A percentile compares a stretch with the other conserved stretches of the same genome.
phyloP scores from a whole-genome alignment of 495 filamentous ascomycete genomes.

The Hypoxylon trugodes region DNA sequence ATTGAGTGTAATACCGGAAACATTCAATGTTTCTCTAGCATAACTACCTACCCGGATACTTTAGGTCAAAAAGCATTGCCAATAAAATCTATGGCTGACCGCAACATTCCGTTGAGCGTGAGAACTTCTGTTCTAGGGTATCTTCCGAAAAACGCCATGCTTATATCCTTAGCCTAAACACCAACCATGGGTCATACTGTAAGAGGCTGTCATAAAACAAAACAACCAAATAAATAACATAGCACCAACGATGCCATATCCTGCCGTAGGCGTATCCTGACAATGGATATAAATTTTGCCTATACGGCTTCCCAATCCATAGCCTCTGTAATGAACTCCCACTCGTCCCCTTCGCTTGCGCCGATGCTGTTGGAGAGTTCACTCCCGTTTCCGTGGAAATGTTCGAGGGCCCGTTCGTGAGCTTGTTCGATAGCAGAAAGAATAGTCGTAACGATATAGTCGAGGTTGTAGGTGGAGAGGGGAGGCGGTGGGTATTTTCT shows the following conservation, averaged over 20 bases:
- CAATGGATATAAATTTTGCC: slow-evolving; percentile 8
- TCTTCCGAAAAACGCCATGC: neutral
- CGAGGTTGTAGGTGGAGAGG: slow-evolving; percentile 64
- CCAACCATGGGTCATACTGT: no score
- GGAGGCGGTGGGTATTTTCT: slow-evolving; percentile 46
- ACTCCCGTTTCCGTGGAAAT: slow-evolving; percentile 47
- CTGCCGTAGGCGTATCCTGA: no score
- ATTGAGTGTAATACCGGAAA: no score
- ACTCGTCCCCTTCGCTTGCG: slow-evolving; percentile 51
- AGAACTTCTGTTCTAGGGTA: no score
- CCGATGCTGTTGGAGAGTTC: slow-evolving; percentile 10
- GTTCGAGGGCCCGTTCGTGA: slow-evolving; percentile 41
- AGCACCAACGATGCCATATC: no score
- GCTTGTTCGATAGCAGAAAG: slow-evolving; percentile 52
- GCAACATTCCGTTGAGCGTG: no score
- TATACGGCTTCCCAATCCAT: slow-evolving; percentile 72
- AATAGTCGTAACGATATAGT: slow-evolving; percentile 59
- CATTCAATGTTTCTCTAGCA: neutral
- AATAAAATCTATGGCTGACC: no score
- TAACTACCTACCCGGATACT: no score
- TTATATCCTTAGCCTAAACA: slow-evolving; percentile 14
- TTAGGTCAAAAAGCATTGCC: no score
- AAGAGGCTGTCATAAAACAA: no score
- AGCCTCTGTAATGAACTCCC: slow-evolving; percentile 70
- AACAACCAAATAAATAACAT: no score